A percentile compares a stretch with the other conserved stretches of the same genome.
phyloP scores from a whole-genome alignment of 768 basidiomycete species.

The Leccinum subgranulosum region DNA sequence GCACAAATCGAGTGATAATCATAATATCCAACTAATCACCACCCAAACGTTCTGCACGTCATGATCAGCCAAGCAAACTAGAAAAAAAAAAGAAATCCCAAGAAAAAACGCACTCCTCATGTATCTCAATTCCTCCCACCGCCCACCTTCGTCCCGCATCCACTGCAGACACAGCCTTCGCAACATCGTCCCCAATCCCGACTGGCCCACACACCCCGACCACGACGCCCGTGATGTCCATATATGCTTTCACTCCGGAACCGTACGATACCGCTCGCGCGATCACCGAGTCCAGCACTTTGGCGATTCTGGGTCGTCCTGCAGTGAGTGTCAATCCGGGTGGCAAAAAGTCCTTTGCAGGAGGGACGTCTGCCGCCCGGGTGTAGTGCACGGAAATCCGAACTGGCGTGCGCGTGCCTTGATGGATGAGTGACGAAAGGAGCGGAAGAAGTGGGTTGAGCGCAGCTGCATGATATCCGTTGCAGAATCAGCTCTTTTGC shows the following conservation, averaged over 20 bases:
- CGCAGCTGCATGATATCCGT: constrained; percentile 22
- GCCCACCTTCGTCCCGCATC: constrained; percentile 31
- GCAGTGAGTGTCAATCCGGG: constrained; percentile 46
- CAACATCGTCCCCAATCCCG: constrained; percentile 37
- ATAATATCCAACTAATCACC: constrained; percentile 15
- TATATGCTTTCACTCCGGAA: constrained; percentile 28
- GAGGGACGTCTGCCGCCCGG: constrained; percentile 35
- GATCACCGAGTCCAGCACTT: constrained; percentile 47
- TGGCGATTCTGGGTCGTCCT: constrained; percentile 52
- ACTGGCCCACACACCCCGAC: constrained; percentile 44
- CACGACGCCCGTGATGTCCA: constrained; percentile 33
- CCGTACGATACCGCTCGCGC: constrained; percentile 43
- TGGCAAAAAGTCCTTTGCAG: constrained; percentile 30
- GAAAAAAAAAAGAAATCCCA: not conserved
- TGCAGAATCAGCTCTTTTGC: not conserved
- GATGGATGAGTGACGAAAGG: constrained; percentile 29
- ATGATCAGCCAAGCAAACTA: constrained; percentile 6
- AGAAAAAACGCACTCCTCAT: constrained; percentile 37
- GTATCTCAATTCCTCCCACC: constrained; percentile 40
- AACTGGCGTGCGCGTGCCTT: constrained; percentile 31
- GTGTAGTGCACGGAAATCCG: constrained; percentile 45
- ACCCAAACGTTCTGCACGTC: constrained; percentile 25
- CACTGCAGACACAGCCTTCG: constrained; percentile 34
- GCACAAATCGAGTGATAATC: not conserved
- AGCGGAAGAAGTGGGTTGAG: constrained; percentile 39